Percentiles rank a stretch among this genome's conserved stretches.
Conservation (phyloP, 2,329 filamentous ascomycete genomes). For the Metarhizium brunneum region DNA sequence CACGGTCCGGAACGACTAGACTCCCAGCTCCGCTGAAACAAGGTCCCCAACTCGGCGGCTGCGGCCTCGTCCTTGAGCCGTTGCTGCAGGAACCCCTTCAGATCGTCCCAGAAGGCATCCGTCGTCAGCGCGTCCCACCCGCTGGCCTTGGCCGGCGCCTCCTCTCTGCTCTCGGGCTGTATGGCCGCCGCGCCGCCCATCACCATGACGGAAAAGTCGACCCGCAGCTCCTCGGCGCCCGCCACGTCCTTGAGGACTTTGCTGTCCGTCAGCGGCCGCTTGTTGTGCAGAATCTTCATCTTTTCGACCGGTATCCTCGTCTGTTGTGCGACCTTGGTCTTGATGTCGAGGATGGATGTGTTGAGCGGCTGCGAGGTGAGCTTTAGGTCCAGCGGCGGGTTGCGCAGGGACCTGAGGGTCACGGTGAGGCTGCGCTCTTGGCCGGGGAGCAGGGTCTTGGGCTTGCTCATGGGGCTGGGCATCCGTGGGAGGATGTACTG, state of each 20-base stretch:
- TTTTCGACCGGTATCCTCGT: slow-evolving; percentile 62
- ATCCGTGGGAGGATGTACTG: slow-evolving; percentile 67
- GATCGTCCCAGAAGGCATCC: slow-evolving; percentile 76
- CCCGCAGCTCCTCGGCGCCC: slow-evolving; percentile 33
- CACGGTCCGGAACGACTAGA: slow-evolving; percentile 26
- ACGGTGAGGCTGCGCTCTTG: slow-evolving; percentile 47
- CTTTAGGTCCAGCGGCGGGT: slow-evolving; percentile 58
- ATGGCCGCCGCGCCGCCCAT: slow-evolving; percentile 56
- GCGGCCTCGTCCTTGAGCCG: slow-evolving; percentile 61
- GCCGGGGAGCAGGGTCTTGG: slow-evolving; percentile 38
- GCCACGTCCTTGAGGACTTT: slow-evolving; percentile 71
- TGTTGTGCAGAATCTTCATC: slow-evolving; percentile 77
- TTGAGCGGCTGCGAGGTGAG: slow-evolving; percentile 54
- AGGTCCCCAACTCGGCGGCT: slow-evolving; percentile 52
- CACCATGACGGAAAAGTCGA: slow-evolving; percentile 84
- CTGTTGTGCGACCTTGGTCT: slow-evolving; percentile 55
- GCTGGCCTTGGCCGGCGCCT: slow-evolving; percentile 16
- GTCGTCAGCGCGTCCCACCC: slow-evolving; percentile 56
- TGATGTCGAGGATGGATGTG: slow-evolving; percentile 72
- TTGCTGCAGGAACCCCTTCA: slow-evolving; percentile 72
- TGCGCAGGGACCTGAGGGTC: slow-evolving; percentile 67
- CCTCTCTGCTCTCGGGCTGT: slow-evolving; percentile 29
- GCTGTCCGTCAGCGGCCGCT: slow-evolving; percentile 72
- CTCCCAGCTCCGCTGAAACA: slow-evolving; percentile 68
- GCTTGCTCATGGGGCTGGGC: slow-evolving; percentile 45